Evolutionary conservation across 176 grass and related monocot genomes (phyloP), one percentile per base, ranked within the genome.

Genomic region (Luzula sylvatica): DNA sequence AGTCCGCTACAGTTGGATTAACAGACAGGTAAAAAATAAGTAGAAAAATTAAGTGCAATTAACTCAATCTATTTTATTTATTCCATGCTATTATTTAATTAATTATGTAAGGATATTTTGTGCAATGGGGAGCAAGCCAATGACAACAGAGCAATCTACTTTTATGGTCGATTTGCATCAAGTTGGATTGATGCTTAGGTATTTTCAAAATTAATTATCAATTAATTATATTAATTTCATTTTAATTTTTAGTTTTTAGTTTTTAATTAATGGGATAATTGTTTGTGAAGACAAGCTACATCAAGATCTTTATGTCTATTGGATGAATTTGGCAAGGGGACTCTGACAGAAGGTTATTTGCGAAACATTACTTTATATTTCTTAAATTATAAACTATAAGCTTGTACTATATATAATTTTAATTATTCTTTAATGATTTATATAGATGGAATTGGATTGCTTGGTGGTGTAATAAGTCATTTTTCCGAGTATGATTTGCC

Each of bases 161-260:
- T 96, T 96, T 67, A 89, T 96, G 90, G 81, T 89, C 26, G 90
- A 96, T 67, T 74, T 96, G 65, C 90, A 96, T 86, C 84, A 96
- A 85, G 84, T 96, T 72, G 90, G 84, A 65, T 72, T 77, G 68
- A 96, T 96, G 81, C 90, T 96, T 59, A 85, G 90, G 83, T 88
- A 23, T 53, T 32, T 13, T 24, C 14, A 62, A 63, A 28, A 46
- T 41, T 26, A 13, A 48, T 63, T 23, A 23, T 26, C 30, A 26
- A 8, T 57, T 47, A 15, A 50, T 70, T 26, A 24, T 38, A 38
- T 15, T 20, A 14, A 15, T 17, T 26, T 55, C 15, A 12, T 41
- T 53, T 8, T 8, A 42, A 51, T 7, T 71, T 22, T 52, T 27
- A 62, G 52, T 29, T 44, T 52, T 62, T 11, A 43, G 4, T 24